Evolutionary conservation across 164 flowering plant genomes (phyloP).

Genomic region (grape (Vitis vinifera)): ASM3070453v1 NC_081808.1:21299501-21300000

Average conservation of each 20-base stretch:
- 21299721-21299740: slow-evolving; percentile 22
- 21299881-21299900: slow-evolving; percentile 24
- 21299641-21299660: no score
- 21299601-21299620: background rate
- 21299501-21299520: background rate
- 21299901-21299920: slow-evolving; percentile 61
- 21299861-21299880: background rate
- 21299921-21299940: slow-evolving; percentile 64
- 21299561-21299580: background rate
- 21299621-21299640: no score
- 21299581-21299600: background rate
- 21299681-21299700: background rate
- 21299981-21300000: slow-evolving; percentile 8
- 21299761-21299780: slow-evolving; percentile 11
- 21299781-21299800: slow-evolving; percentile 52
- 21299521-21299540: background rate
- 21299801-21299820: slow-evolving; percentile 88
- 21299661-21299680: no score
- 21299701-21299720: slow-evolving; percentile 12
- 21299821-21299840: slow-evolving; percentile 64
- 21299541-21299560: background rate
- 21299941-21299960: slow-evolving; percentile 54
- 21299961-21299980: slow-evolving; percentile 29
- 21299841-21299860: slow-evolving; percentile 25
- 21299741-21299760: slow-evolving; percentile 9